Conservation (phyloP, 139 green algal genomes). For the Eudorina sp. region DNA sequence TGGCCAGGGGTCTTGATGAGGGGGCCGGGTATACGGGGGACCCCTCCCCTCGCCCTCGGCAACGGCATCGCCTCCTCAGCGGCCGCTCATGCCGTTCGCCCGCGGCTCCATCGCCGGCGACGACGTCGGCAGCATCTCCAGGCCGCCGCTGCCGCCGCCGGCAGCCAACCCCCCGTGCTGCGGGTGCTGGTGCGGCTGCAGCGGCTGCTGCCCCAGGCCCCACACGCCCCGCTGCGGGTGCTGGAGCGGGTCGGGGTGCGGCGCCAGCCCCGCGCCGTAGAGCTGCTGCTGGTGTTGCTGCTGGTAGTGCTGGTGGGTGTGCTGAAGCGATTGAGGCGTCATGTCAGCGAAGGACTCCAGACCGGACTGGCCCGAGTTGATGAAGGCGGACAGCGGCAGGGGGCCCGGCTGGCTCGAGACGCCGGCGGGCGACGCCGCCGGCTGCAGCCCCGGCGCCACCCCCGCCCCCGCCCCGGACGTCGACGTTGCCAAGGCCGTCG, state of each 20-base stretch:
- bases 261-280: not conserved
- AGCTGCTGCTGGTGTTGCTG: not conserved
- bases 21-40: too few relatives aligned
- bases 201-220: not conserved
- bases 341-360: conserved; percentile 43
- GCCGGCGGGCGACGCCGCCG: too few relatives aligned
- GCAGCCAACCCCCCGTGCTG: not conserved
- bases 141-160: not conserved
- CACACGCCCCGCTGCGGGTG: not conserved
- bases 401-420: not conserved
- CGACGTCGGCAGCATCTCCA: conserved; percentile 43
- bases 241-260: not conserved
- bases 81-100: not conserved
- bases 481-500: not conserved
- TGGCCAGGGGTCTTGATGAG: too few relatives aligned
- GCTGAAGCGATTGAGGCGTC: not conserved
- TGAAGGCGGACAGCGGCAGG: conserved; percentile 15
- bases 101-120: conserved; percentile 21
- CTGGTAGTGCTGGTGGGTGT: not conserved
- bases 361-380: not conserved
- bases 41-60: too few relatives aligned
- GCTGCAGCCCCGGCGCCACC: not conserved
- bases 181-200: not conserved
- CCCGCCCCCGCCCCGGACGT: not conserved
- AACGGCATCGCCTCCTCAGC: too few relatives aligned